Evolutionary conservation across 2,329 filamentous ascomycete species (phyloP).

Genomic region (Ophiocordyceps sinensis): DNA sequence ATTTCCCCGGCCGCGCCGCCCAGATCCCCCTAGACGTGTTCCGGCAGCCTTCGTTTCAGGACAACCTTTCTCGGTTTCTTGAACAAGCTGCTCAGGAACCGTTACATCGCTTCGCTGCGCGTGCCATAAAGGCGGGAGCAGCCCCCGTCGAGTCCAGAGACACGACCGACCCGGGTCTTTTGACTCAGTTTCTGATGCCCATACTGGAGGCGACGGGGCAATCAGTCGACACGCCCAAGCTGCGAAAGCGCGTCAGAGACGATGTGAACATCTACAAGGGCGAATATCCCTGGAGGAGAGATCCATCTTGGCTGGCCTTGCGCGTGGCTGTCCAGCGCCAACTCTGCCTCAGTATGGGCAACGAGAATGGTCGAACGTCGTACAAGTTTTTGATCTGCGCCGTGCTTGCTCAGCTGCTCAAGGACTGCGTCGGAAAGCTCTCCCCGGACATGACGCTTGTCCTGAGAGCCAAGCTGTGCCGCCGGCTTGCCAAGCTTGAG

Average conservation of each 20-base stretch:
- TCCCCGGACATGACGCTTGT: slow-evolving; percentile 8
- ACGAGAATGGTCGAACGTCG: slow-evolving; percentile 14
- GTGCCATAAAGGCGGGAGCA: slow-evolving; percentile 34
- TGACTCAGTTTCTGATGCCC: slow-evolving; percentile 45
- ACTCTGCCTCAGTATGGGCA: slow-evolving; percentile 24
- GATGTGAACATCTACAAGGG: slow-evolving; percentile 38
- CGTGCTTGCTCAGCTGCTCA: slow-evolving; percentile 30
- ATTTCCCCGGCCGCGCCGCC: slow-evolving; percentile 43
- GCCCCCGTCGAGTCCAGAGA: slow-evolving; percentile 40
- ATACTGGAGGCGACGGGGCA: slow-evolving; percentile 40
- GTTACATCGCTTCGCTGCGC: slow-evolving; percentile 36
- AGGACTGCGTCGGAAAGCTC: slow-evolving; percentile 13
- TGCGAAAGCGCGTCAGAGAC: slow-evolving; percentile 47
- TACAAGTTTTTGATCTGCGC: slow-evolving; percentile 45
- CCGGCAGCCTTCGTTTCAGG: slow-evolving; percentile 23
- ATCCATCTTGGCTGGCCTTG: slow-evolving; percentile 46
- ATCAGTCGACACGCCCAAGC: slow-evolving; percentile 14
- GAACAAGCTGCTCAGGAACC: slow-evolving; percentile 39
- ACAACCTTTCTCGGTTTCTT: slow-evolving; percentile 34
- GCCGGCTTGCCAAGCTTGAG: slow-evolving; percentile 44
- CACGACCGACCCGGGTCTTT: slow-evolving; percentile 38
- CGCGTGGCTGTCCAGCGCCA: slow-evolving; percentile 41
- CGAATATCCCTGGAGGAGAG: slow-evolving; percentile 44
- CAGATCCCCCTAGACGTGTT: slow-evolving; percentile 23
- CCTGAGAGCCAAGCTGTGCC: slow-evolving; percentile 33